Base-by-base conservation (phyloP, 2,329 filamentous ascomycete genomes). In the Penicillium sp. region DNA sequence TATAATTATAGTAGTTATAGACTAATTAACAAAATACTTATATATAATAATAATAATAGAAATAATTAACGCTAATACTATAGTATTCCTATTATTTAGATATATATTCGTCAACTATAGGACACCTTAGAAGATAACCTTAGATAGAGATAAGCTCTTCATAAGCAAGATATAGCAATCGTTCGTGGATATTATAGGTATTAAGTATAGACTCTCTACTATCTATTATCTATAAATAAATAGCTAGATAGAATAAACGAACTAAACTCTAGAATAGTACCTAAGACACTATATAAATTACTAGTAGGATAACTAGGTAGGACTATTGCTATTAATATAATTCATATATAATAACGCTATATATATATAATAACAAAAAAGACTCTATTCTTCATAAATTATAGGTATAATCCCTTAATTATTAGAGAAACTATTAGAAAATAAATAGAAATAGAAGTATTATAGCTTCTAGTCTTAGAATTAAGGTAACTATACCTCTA, bases 281-380 rank as follows among this genome's bases (percentile, higher is more conserved):
- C 27, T 30, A 30, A 30, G 27, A 12, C 27, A 30, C 27, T 30
- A 30, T 12, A 13, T 30, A 30, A 30, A 30, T 20, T 40, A 40
- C 37, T 24, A 40, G 23, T 24, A 40, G 26, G 23, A 43, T 29
- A 43, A 43, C 26, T 43, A 43, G 26, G 17, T 30, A 26, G 26
- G 17, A 43, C 27, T 43, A 43, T 30, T 43, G 30, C 24, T 17
- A 26, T 7, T 27, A 18, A 18, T 20, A 20, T 30, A 43, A 43
- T 43, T 43, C 18, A 26, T 18, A 26, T 43, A 29, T 43, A 43
- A 43, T 30, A 43, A 43, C 26, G 26, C 26, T 6, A 43, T 43
- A 43, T 43, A 43, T 26, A 30, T 15, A 29, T 15, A 29, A 43
- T 15, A 12, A 43, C 17, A 30, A 27, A 29, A 43, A 23, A 29